Evolutionary conservation across 257 asterid species (phyloP), one percentile per base, ranked within the genome.

Genomic region (Primulina tabacum): DNA sequence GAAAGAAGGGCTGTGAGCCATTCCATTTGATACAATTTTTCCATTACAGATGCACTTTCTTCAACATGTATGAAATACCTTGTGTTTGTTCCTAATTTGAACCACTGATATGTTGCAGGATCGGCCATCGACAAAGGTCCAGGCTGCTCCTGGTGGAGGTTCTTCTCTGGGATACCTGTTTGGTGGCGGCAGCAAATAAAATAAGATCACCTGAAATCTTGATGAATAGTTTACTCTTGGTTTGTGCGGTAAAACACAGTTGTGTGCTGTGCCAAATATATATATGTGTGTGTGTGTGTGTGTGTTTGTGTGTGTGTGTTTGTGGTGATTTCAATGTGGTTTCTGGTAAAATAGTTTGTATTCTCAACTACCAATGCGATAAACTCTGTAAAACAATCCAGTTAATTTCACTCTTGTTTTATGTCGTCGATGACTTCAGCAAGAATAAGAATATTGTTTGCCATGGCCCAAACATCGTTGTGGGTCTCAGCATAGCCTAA

Each of bases 121-220:
- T 61, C 89, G 89, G 16, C 92, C 92, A 11, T 86, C 89, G 7
- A 86, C 89, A 7, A 86, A 84, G 74, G 84, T 86, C 58, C 92
- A 84, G 63, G 87, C 89, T 68, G 89, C 89, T 47, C 89, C 89
- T 0, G 89, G 89, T 57, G 89, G 87, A 70, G 89, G 82, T 77
- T 84, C 88, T 57, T 84, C 92, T 69, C 73, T 86, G 81, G 87
- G 71, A 61, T 86, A 86, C 79, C 80, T 86, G 75, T 86, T 86
- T 65, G 86, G 90, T 24, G 88, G 84, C 56, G 82, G 86, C 40
- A 77, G 83, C 83, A 82, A 71, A 56, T 84, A 63, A 43, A 79
- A 12, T 43, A 11, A 12, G 53, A 43, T 43, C 6, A 12, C 53
- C 53, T 43, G 53, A 43, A 38, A 12, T 12, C n/a, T 43, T 43